Base-by-base conservation (phyloP, 495 filamentous ascomycete species). In the Sporormia fimetaria region DNA sequence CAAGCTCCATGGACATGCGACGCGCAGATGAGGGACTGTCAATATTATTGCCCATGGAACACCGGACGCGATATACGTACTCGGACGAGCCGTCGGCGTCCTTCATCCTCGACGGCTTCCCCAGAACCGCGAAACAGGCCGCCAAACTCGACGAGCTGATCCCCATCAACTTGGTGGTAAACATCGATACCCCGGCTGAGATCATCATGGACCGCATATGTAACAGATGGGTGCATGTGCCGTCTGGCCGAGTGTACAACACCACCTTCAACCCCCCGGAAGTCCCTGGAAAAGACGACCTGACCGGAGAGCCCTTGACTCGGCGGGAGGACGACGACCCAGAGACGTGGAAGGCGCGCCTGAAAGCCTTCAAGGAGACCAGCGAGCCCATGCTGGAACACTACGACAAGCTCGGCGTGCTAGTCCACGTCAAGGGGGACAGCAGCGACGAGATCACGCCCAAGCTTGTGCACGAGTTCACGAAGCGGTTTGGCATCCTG, bases 71-170 rank as follows among this genome's bases (percentile, higher is more conserved):
- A 15, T 65, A 60, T 56, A 33, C 37, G 3, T 60, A 60, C 33
- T 77, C 76, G 31, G 70, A 90, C 31, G 71, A 76, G 43, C 77
- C 90, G 0, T 64, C 73, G 9, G 83, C 87, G 15, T 93, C 84
- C 11, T 98, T 96, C 60, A 76, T 98, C 46, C 80, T 98, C 33
- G 90, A 98, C 58, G 90, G 90, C 15, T 98, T 96, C 62, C 90
- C 90, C 3, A 81, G 90, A 44, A 98, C 86, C 12, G 77, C 80
- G 2, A 42, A 65, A 1, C 90, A 98, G 63, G 90, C 90, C 9
- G 51, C 64, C 30, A 76, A 74, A 27, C 64, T 98, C 17, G 87
- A 90, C 55, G 63, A 64, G 6, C 67, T 93, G 9, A 74, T 98
- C 23, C 83, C 86, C 2, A 85, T 98, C 50, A 98, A 98, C 63